Evolutionary conservation across 2,329 filamentous ascomycete genomes (phyloP).

Genomic region (Lachnellula subtilissima): DNA sequence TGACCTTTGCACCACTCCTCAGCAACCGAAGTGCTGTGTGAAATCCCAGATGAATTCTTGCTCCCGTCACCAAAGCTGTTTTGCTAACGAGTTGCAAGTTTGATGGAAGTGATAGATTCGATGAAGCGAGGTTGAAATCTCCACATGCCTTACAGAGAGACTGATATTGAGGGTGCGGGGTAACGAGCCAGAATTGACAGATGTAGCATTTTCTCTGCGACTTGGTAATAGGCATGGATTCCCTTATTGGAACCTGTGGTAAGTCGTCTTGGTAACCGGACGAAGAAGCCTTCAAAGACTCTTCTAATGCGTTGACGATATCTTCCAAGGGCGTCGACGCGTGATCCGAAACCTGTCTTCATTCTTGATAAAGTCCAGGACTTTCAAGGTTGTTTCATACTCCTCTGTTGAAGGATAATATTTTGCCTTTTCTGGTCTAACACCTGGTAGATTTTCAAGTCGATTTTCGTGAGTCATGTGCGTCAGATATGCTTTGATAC

Average conservation of each 20-base stretch:
- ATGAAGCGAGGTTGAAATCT: conserved; percentile 16
- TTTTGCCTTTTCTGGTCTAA: not conserved
- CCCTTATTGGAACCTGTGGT: not conserved
- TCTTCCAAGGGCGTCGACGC: conserved; percentile 3
- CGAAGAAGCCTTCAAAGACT: not conserved
- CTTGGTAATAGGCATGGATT: not conserved
- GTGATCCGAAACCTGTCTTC: not conserved
- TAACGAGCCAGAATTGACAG: conserved; percentile 7
- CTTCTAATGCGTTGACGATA: not conserved
- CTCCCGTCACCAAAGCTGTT: conserved; percentile 16
- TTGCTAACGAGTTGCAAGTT: conserved; percentile 9
- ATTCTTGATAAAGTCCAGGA: conserved; percentile 1
- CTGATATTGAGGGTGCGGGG: conserved; percentile 10
- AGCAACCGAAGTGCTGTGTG: conserved; percentile 13
- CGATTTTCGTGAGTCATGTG: conserved; percentile 4
- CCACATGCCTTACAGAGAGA: conserved; percentile 16
- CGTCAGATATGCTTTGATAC: conserved; percentile 12
- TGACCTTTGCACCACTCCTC: conserved; percentile 15
- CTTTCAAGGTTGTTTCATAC: conserved; percentile 1
- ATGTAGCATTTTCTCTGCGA: conserved; percentile 9
- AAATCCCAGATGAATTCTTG: conserved; percentile 14
- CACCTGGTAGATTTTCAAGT: conserved; percentile 7
- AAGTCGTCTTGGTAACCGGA: not conserved
- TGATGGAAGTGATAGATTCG: conserved; percentile 9
- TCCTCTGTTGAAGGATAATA: conserved; percentile 1